Base-by-base conservation (phyloP, 2,329 filamentous ascomycete species). In the Elsinoe ampelina region DNA sequence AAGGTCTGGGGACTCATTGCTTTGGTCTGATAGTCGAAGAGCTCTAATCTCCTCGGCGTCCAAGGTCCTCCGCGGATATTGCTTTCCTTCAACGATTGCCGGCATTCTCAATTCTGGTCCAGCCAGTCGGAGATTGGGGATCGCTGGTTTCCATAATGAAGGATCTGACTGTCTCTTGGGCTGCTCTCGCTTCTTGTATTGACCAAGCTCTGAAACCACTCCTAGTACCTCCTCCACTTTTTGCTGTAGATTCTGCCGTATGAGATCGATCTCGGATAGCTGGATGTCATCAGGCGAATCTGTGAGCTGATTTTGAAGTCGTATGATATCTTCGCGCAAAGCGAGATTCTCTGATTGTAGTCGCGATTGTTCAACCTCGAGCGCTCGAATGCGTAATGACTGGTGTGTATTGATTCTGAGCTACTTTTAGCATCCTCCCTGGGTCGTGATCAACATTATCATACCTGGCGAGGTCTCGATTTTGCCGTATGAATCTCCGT, bases 271-370 rank as follows among this genome's bases (percentile, higher is more conserved):
- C 59, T 86, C 81, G 58, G 82, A 80, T 30, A 84, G 80, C 54
- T 80, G 74, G 45, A 79, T 77, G 45, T 79, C 73, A 48, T 78
- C 77, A 56, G 80, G 81, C 61, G 83, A 78, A 58, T 86, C 80
- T 34, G 62, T 58, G 11, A 87, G 72, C 57, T 87, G 80, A 57
- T 80, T 81, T 65, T 89, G 81, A 1, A 91, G 75, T 52, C 82
- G 81, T 54, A 91, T 70, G 45, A 90, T 81, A 59, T 87, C 81
- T 59, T 86, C 79, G 54, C 84, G 81, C 12, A 93, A 77, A 55
- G 83, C 78, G 57, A 92, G 78, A 66, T 93, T 93, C 63, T 93
- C 87, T n/a, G 85, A 83, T 20, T 91, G 76, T 61, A 91, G 79
- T 50, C 83, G 82, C 39, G 85, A 83, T 60, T 82, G 84, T 70